A percentile compares a stretch with the other conserved stretches of the same genome.
These are phyloP conservation scores for Recurvomyces mirabilis DNA, from an alignment of 495 filamentous ascomycete species.

Conservation along the genomic window DNA sequence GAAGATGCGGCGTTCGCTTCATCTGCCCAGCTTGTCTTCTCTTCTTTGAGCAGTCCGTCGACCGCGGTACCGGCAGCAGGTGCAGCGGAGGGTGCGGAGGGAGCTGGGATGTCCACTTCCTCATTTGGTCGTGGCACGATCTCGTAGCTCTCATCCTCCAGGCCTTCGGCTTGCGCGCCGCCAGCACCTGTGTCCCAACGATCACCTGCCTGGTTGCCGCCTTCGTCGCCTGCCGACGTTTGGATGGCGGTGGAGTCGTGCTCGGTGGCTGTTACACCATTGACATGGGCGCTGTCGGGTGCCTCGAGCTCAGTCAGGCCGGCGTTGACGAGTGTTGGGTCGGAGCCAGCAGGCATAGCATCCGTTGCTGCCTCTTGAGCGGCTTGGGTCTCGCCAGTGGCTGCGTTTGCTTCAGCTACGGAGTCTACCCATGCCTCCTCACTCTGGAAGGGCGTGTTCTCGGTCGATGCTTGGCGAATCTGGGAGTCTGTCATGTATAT, in stretches of 20 bases:
- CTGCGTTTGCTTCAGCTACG: slow-evolving; percentile 36
- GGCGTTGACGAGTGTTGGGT: slow-evolving; percentile 69
- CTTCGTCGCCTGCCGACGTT: slow-evolving; percentile 38
- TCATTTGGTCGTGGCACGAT: slow-evolving; percentile 61
- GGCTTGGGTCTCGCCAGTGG: slow-evolving; percentile 7
- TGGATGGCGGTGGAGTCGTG: slow-evolving; percentile 43
- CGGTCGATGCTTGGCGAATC: slow-evolving; percentile 51
- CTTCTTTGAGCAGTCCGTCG: background rate
- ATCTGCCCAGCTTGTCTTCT: slow-evolving; percentile 19
- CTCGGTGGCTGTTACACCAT: slow-evolving; percentile 32
- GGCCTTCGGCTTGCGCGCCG: slow-evolving; percentile 23
- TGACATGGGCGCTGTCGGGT: slow-evolving; percentile 24
- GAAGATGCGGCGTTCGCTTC: slow-evolving; percentile 9
- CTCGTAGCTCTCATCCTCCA: slow-evolving; percentile 57
- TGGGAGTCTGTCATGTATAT: slow-evolving; percentile 43
- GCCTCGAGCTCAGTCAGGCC: slow-evolving; percentile 60
- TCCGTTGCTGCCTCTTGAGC: slow-evolving; percentile 26
- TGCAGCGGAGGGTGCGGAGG: background rate
- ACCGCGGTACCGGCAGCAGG: background rate
- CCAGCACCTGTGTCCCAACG: slow-evolving; percentile 54
- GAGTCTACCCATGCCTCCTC: slow-evolving; percentile 38
- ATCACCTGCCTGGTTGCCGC: slow-evolving; percentile 38
- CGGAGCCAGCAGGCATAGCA: slow-evolving; percentile 40
- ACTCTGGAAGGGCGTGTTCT: slow-evolving; percentile 37
- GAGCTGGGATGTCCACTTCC: slow-evolving; percentile 56